Evolutionary conservation across 805 yeast genomes (phyloP), one percentile per base, ranked within the genome.

Genomic region (Ogataea paraovalis): DNA sequence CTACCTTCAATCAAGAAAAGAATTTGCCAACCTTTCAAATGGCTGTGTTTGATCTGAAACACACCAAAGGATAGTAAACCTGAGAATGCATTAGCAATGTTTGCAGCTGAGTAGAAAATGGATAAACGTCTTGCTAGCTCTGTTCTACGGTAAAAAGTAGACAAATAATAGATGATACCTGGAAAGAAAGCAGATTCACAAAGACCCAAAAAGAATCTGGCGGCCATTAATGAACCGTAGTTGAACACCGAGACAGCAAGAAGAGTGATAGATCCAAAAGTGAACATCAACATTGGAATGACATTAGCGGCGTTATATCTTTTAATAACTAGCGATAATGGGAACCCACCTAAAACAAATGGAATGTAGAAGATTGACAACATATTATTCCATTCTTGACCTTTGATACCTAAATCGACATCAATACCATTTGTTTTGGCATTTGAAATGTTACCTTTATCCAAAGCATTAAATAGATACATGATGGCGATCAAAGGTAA

Each of bases 381-480:
- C 67, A 73, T 67, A 30, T 68, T 55, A 54, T 74, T 74, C 75
- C 76, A 76, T 47, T 73, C 65, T 27, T 66, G 62, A 20, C 74
- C 75, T 4, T 54, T 54, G 41, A 76, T 68, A 30, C 67, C 67
- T 18, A 76, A 56, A 50, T 75, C 77, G 4, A 47, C 53, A 23
- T 68, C 75, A 42, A 76, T 56, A 28, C 74, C 74, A 49, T 73
- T 72, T 1, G 78, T 74, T 53, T 73, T 73, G 16, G 80, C 80
- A 56, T 75, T 75, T 14, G 74, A 68, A 41, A 75, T 73, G 52
- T 76, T 75, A 14, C 77, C 76, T 51, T 72, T 73, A 55, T 76
- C 79, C 46, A 76, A 65, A 13, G 76, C 73, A 51, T 73, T 73
- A 61, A 73, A 74, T 32, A 76, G 63, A 50, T 76, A 76, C 72